Conservation (phyloP, 2,329 filamentous ascomycete genomes). For the Penicillium sp. region DNA sequence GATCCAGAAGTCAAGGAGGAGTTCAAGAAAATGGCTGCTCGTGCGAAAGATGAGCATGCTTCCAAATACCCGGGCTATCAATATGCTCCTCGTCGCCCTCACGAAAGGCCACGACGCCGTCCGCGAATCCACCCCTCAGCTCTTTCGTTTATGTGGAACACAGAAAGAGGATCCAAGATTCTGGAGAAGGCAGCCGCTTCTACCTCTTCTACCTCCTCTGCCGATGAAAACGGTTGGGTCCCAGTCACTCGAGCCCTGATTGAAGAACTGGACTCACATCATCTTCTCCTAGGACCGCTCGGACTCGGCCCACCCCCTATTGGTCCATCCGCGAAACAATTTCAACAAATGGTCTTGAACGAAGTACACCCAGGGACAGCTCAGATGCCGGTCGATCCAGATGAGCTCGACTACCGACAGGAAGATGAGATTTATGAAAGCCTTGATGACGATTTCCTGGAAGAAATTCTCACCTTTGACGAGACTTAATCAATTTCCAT, state of each 20-base stretch:
- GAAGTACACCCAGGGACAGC: background rate
- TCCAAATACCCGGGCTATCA: slow-evolving; percentile 49
- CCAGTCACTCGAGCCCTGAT: background rate
- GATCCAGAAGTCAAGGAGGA: slow-evolving; percentile 38
- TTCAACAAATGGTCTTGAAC: background rate
- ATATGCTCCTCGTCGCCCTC: slow-evolving; percentile 46
- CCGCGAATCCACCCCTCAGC: background rate
- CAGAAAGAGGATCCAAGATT: background rate
- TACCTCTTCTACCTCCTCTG: no score
- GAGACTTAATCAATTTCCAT: background rate
- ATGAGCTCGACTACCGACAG: background rate
- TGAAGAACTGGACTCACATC: background rate
- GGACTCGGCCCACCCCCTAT: background rate
- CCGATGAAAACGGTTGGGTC: background rate
- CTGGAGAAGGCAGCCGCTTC: background rate
- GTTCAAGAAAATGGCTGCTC: slow-evolving; percentile 45
- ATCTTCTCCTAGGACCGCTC: background rate
- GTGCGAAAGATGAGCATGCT: slow-evolving; percentile 45
- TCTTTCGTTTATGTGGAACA: background rate
- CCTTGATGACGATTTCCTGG: background rate
- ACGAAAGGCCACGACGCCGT: background rate
- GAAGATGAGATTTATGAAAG: background rate
- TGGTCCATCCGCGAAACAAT: background rate
- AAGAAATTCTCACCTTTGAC: background rate
- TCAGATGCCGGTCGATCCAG: background rate